A percentile compares a stretch with the other conserved stretches of the same genome.
phyloP scores from a whole-genome alignment of 768 basidiomycete species.

The Tricholomella constricta region DNA sequence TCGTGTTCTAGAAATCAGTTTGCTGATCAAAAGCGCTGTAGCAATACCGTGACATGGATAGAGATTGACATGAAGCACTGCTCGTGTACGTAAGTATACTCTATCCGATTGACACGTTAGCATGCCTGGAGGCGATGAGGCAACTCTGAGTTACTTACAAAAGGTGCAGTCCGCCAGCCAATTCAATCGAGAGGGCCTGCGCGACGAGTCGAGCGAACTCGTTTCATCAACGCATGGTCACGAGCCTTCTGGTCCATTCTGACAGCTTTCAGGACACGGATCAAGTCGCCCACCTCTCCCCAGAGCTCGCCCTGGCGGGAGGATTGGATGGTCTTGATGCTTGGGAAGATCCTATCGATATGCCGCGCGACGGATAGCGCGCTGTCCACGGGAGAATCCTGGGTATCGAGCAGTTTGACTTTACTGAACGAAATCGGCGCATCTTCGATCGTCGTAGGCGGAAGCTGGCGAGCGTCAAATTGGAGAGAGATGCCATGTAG shows the following conservation, averaged over 20 bases:
- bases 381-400: conserved; percentile 2
- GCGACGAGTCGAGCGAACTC: background rate
- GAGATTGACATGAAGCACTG: too few species aligned
- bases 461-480: conserved; percentile 3
- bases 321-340: conserved; percentile 1
- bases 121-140: too few species aligned
- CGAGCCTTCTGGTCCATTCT: conserved; percentile 2
- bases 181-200: background rate
- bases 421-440: background rate
- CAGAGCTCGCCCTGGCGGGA: background rate
- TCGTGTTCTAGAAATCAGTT: too few species aligned
- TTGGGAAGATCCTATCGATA: conserved; percentile 10
- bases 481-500: conserved; percentile 8
- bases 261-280: background rate
- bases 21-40: too few species aligned
- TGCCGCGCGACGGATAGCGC: conserved; percentile 1
- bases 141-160: too few species aligned
- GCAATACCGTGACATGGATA: too few species aligned
- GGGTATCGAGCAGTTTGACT: conserved; percentile 6
- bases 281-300: background rate
- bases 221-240: background rate
- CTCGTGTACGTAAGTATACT: too few species aligned
- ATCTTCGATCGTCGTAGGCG: background rate
- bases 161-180: too few species aligned
- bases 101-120: too few species aligned